These are phyloP conservation scores for Gloeostereum incarnatum DNA, from an alignment of 768 basidiomycete species.

Conservation along the genomic window DNA sequence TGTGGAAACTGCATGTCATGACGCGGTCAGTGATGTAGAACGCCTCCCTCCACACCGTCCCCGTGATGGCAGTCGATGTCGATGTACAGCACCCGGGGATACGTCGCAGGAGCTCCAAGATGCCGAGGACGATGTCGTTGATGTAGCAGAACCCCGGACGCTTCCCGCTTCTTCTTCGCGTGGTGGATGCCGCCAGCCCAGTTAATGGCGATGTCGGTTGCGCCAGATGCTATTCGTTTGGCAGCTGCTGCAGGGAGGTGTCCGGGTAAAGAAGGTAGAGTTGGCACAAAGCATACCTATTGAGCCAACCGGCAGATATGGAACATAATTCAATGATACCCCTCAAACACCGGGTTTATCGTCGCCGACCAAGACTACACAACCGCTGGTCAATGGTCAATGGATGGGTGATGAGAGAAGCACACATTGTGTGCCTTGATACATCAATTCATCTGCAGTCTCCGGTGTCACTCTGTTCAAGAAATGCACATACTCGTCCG, in stretches of 20 bases:
- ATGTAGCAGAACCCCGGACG: slow-evolving; percentile 98
- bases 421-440: slow-evolving; percentile 78
- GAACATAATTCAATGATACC: slow-evolving; percentile 95
- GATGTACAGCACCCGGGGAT: slow-evolving; percentile 88
- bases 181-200: slow-evolving; percentile 96
- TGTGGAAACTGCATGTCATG: slow-evolving; percentile 96
- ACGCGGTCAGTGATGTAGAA: slow-evolving; percentile 97
- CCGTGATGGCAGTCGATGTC: slow-evolving; percentile 99
- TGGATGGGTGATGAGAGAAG: not conserved
- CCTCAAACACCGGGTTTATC: slow-evolving; percentile 96
- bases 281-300: no score
- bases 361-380: slow-evolving; percentile 55
- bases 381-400: not conserved
- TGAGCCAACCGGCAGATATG: slow-evolving; percentile 92
- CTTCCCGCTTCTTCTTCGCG: slow-evolving; percentile 98
- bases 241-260: slow-evolving; percentile 87
- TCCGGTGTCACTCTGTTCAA: slow-evolving; percentile 85
- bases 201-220: slow-evolving; percentile 53
- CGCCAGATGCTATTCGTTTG: slow-evolving; percentile 66
- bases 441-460: slow-evolving; percentile 79
- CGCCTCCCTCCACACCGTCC: slow-evolving; percentile 96
- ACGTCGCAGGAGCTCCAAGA: slow-evolving; percentile 86
- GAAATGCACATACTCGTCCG: slow-evolving; percentile 97
- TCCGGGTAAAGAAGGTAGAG: no score
- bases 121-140: slow-evolving; percentile 94